Evolutionary conservation across 139 green algal genomes (phyloP).

Genomic region (Coelastrella sp.): DNA sequence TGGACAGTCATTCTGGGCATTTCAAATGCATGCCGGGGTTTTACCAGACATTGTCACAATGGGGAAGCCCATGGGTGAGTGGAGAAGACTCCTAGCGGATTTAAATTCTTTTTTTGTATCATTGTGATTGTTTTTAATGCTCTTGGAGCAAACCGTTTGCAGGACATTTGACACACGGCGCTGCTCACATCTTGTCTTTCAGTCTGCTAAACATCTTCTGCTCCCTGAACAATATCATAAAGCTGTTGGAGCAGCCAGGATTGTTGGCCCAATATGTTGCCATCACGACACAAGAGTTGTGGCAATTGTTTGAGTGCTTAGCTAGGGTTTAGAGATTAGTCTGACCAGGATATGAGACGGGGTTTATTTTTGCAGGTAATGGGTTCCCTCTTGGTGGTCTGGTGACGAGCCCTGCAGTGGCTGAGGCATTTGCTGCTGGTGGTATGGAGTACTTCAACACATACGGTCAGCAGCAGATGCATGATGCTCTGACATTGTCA

Average conservation of each 20-base stretch:
- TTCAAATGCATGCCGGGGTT: slow-evolving; percentile 62
- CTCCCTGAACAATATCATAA: too few relatives aligned
- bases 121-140: too few relatives aligned
- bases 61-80: slow-evolving; percentile 79
- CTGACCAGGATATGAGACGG: neutral
- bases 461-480: slow-evolving; percentile 32
- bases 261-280: too few relatives aligned
- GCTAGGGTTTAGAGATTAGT: neutral
- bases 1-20: slow-evolving; percentile 77
- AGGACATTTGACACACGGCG: too few relatives aligned
- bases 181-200: too few relatives aligned
- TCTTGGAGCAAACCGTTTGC: too few relatives aligned
- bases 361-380: slow-evolving; percentile 62
- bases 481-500: neutral
- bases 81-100: too few relatives aligned
- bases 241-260: too few relatives aligned
- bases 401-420: slow-evolving; percentile 57
- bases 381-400: slow-evolving; percentile 79
- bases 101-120: too few relatives aligned
- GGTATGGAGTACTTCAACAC: slow-evolving; percentile 85
- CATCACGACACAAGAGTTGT: too few relatives aligned
- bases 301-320: too few relatives aligned
- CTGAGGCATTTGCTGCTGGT: slow-evolving; percentile 55
- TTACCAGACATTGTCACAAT: slow-evolving; percentile 81
- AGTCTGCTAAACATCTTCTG: too few relatives aligned